Percentiles rank a stretch among this genome's conserved stretches.
Evolutionary conservation across 208 protist genomes (phyloP).

Genomic region (Acanthamoeba divionensis): DNA sequence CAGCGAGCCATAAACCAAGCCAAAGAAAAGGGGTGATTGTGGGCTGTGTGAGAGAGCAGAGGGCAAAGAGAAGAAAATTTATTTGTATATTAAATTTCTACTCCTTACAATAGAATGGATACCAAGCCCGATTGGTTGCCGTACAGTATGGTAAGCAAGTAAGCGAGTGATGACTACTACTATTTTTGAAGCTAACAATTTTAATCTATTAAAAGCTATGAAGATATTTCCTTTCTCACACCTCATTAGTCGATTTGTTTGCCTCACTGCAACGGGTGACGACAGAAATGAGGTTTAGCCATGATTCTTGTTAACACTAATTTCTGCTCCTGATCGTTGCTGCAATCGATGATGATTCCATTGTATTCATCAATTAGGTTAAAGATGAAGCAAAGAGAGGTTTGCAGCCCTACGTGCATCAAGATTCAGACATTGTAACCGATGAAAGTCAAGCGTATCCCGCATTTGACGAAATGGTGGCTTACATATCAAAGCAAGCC

Average conservation of each 20-base stretch:
- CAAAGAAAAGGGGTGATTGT: too few relatives aligned
- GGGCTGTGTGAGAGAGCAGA: too few relatives aligned
- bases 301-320: background rate
- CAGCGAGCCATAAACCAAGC: too few relatives aligned
- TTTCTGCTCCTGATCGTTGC: background rate
- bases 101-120: background rate
- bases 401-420: slow-evolving; percentile 1
- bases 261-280: background rate
- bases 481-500: background rate
- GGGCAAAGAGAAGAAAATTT: too few relatives aligned
- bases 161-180: background rate
- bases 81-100: background rate
- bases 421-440: slow-evolving; percentile 7
- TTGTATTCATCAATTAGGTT: background rate
- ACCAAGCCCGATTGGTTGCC: background rate
- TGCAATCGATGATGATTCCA: too few relatives aligned
- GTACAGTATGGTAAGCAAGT: slow-evolving; percentile 11
- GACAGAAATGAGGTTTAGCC: slow-evolving; percentile 5
- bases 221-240: slow-evolving; percentile 52
- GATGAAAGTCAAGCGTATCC: slow-evolving; percentile 27
- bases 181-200: background rate
- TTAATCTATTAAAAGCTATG: background rate
- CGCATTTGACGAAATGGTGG: background rate
- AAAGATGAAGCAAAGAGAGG: slow-evolving; percentile 36
- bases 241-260: slow-evolving; percentile 7